A percentile compares a stretch with the other conserved stretches of the same genome.
Conservation (phyloP, 805 yeast species). For the Lachancea sp. region DNA sequence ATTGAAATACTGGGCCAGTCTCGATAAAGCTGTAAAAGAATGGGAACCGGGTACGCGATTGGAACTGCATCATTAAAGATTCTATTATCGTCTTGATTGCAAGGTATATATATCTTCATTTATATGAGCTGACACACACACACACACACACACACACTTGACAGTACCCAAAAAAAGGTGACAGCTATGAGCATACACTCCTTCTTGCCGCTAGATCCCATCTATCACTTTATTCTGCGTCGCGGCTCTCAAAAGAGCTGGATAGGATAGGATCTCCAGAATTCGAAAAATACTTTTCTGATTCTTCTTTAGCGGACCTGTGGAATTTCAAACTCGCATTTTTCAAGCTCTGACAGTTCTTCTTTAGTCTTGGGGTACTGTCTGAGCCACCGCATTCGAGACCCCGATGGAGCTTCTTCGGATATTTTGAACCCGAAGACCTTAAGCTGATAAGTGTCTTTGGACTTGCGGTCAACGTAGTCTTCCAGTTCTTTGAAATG, state of each 20-base stretch:
- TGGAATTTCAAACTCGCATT: slow-evolving; percentile 59
- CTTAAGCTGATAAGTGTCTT: slow-evolving; percentile 54
- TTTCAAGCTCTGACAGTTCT: slow-evolving; percentile 55
- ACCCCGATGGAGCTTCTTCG: slow-evolving; percentile 71
- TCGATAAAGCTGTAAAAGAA: slow-evolving; percentile 64
- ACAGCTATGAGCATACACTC: not conserved
- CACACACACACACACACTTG: not conserved
- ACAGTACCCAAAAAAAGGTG: not conserved
- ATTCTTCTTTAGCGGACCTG: slow-evolving; percentile 12
- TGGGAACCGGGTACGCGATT: slow-evolving; percentile 72
- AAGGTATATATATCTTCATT: no score
- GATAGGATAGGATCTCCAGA: not conserved
- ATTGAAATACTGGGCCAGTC: slow-evolving; percentile 79
- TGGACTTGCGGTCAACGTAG: slow-evolving; percentile 57
- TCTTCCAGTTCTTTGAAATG: slow-evolving; percentile 86
- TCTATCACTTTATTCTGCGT: not conserved
- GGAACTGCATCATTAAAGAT: slow-evolving; percentile 49
- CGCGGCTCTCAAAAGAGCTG: not conserved
- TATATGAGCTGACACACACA: no score
- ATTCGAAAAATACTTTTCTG: not conserved
- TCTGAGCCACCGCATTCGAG: slow-evolving; percentile 95
- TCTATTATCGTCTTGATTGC: not conserved
- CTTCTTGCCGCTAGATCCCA: not conserved
- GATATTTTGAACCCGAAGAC: slow-evolving; percentile 83
- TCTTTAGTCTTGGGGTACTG: slow-evolving; percentile 58